Base-by-base conservation (phyloP, 2,329 filamentous ascomycete genomes). In the Xylariaceae sp. region DNA sequence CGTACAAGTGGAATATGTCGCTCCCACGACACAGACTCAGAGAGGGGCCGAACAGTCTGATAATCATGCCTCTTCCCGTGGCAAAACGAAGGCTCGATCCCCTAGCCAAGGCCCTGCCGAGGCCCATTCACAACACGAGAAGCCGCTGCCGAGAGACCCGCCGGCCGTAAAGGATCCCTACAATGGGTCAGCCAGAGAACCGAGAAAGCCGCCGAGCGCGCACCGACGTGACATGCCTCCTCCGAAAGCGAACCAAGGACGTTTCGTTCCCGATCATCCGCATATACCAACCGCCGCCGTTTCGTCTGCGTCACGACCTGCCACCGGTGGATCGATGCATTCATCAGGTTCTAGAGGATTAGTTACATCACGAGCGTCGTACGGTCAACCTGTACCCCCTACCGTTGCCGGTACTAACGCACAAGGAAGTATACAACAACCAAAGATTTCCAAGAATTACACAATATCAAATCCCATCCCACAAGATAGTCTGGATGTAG, bases 1-100 rank as follows among this genome's bases (percentile, higher is more conserved):
- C 0, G 90, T 99, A 0, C 94, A 99, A 73, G 89, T 99, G 58
- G 94, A 99, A 75, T 99, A 99, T 71, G 94, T 97, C 54, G 88
- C 91, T 26, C 94, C 94, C 29, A 85, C 86, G 30, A 95, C 90
- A 4, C 85, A 92, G 67, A 96, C 92, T 0, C 81, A 86, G 59
- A 83, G 92, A 60, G 90, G 88, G 32, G 82, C 72, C 8, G 59
- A 67, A 58, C 70, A 60, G 67, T 72, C 61, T 4, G 65, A 67
- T 41, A 48, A 31, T 41, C 64, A 65, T 31, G 50, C 63, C 26
- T 62, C 67, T 8, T 63, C 67, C 6, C 66, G 64, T 41, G 65
- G 64, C 48, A 72, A 69, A 58, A 76, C 80, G 48, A 75, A 80
- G 53, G 77, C 77, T 60, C 77, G 80, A 58, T 74, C 78, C 29